Base-by-base conservation (phyloP, 306 rosid species). In the Fragaria nilgerrensis region DNA sequence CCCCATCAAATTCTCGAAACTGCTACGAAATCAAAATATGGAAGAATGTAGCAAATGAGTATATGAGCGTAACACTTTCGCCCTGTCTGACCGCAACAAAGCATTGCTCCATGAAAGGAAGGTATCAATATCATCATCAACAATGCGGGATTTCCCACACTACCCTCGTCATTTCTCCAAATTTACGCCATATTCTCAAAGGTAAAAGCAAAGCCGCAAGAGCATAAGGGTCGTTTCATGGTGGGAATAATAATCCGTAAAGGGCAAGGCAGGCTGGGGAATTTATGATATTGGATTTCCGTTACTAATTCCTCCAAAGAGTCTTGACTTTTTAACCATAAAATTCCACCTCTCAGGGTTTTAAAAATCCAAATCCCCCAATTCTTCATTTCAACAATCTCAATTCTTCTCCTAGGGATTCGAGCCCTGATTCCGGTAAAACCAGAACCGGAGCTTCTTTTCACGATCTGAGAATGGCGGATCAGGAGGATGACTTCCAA, bases 401-500 rank as follows among this genome's bases (percentile, higher is more conserved):
- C 52, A 49, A 74, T 49, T 53, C 32, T 47, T 70, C 16, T 43
- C 14, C 34, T 68, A 29, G 6, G 32, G 27, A 39, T 65, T 61
- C 41, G 29, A 6, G 43, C 53, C 58, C 58, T 52, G 58, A 52
- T 81, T 39, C 59, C 81, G 77, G 62, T 5, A 4, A 4, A 45
- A 66, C n/a, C 48, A n/a, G 70, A 69, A 10, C 44, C 48, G 59
- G 59, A 53, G 23, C 25, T 53, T 75, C 72, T 76, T 74, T 49
- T 49, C 8, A 49, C 69, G 83, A 87, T 90, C 88, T 83, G 52
- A 4, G 58, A 8, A 95, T 95, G 98, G 97, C 88, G 90, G 93
- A 94, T 90, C 97, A 84, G 77, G 97, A 90, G 12, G 98, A 95
- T 39, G 98, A 95, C 75, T 88, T 95, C 74, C 85, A 87, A 76